phyloP scores from a whole-genome alignment of 208 protist species.

The Trypanosoma cruzi region DNA sequence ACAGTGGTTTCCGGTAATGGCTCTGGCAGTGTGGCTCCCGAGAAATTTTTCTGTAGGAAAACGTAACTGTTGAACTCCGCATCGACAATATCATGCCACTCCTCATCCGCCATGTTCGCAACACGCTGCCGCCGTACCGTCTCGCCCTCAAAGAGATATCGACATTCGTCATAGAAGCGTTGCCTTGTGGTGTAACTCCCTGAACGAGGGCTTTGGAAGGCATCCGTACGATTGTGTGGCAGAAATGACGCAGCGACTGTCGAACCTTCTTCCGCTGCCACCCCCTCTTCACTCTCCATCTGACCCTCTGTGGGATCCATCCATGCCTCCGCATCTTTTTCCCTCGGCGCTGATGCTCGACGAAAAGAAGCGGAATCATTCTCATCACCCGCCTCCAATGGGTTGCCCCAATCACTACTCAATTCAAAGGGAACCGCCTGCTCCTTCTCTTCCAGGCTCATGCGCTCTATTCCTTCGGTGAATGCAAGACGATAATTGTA shows the following conservation, averaged over 20 bases:
- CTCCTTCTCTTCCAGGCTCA: conserved; percentile 52
- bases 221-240: too few species aligned
- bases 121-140: conserved; percentile 56
- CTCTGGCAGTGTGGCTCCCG: too few species aligned
- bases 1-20: conserved; percentile 8
- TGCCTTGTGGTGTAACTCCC: conserved; percentile 80
- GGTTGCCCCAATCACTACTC: conserved; percentile 19
- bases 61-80: conserved; percentile 21
- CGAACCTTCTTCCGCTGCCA: too few species aligned
- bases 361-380: not conserved
- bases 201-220: too few species aligned
- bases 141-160: conserved; percentile 59
- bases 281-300: too few species aligned
- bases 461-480: conserved; percentile 38
- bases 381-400: not conserved
- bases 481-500: conserved; percentile 66
- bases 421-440: conserved; percentile 36
- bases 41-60: conserved; percentile 5
- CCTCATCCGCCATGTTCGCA: conserved; percentile 79
- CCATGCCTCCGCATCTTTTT: not conserved
- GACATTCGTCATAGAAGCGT: conserved; percentile 70
- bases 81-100: conserved; percentile 33
- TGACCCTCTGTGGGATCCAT: too few species aligned
- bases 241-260: too few species aligned
- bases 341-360: conserved; percentile 2